Conservation (phyloP, 495 filamentous ascomycete genomes). For the Echria macrotheca region DNA sequence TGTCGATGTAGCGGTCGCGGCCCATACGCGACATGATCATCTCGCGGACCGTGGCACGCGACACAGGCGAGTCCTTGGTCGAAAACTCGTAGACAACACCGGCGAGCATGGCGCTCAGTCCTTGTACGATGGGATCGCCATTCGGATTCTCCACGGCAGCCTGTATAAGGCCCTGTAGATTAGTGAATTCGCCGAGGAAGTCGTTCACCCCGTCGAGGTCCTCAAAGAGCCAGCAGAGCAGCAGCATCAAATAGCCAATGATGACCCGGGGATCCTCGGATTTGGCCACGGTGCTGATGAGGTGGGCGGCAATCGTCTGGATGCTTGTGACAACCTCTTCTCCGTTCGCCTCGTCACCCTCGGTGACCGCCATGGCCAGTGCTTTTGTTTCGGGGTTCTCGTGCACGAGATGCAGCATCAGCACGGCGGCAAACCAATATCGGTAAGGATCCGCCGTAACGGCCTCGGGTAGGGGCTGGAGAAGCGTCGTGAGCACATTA, state of each 20-base stretch:
- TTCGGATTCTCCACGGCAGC: slow-evolving; percentile 52
- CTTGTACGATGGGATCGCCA: slow-evolving; percentile 63
- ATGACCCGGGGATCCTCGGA: slow-evolving; percentile 74
- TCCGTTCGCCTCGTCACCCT: slow-evolving; percentile 83
- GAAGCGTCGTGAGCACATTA: slow-evolving; percentile 82
- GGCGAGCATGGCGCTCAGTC: slow-evolving; percentile 75
- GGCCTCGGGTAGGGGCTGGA: slow-evolving; percentile 54
- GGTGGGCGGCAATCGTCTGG: slow-evolving; percentile 74
- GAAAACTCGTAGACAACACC: slow-evolving; percentile 96
- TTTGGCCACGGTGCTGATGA: slow-evolving; percentile 65
- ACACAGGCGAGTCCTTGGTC: slow-evolving; percentile 89
- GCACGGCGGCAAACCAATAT: slow-evolving; percentile 84
- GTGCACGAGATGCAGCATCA: slow-evolving; percentile 83
- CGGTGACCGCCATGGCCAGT: slow-evolving; percentile 72
- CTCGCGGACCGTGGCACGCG: slow-evolving; percentile 74
- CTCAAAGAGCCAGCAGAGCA: slow-evolving; percentile 92
- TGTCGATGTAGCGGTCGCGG: slow-evolving; percentile 83
- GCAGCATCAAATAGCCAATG: slow-evolving; percentile 83
- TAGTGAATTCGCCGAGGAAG: slow-evolving; percentile 91
- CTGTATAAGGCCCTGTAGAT: slow-evolving; percentile 77
- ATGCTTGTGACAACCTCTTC: slow-evolving; percentile 96
- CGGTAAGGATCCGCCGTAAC: slow-evolving; percentile 77
- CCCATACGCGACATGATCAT: slow-evolving; percentile 75
- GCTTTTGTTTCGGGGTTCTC: slow-evolving; percentile 77
- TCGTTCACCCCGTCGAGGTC: slow-evolving; percentile 89